Base-by-base conservation (phyloP, 192 early-diverging fungal genomes). In the Coemansia javaensis region DNA sequence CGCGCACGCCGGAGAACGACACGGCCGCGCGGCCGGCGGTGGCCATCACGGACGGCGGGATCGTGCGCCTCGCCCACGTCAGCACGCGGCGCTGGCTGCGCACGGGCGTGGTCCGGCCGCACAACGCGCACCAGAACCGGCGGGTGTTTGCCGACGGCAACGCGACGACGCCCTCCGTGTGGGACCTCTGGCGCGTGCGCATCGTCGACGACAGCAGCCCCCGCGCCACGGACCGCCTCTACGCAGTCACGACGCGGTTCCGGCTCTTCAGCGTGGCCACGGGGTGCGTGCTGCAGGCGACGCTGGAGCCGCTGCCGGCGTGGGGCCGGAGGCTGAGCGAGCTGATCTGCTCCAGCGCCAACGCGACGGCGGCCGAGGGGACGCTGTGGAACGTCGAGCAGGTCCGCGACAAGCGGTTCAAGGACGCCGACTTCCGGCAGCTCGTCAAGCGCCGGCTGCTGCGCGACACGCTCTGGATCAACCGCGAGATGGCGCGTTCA, bases 251-350 rank as follows among this genome's bases (percentile, higher is more conserved):
- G 39, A 83, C 67, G 22, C 53, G 76, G 23, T 68, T 94, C 46
- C 74, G 77, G 33, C 50, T 97, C 34, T 52, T 87, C 35, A 89
- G 85, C 59, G 58, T 69, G 44, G 40, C 78, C 6, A 85, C 93
- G 27, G 80, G 83, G 5, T 90, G 93, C 15, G 81, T 81, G 8
- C 37, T 97, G 16, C 82, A 85, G 68, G 85, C 87, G 18, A 84
- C 85, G 39, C 42, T 67, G 28, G 44, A 69, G n/a, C 31, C 56
- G 24, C 74, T 95, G 13, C 94, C 94, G 4, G 82, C 78, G 5
- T 94, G 93, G 94, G 93, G 78, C 2, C 83, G 82, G 45, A 74
- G 61, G 25, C 81, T 90, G 63, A 84, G 88, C 54, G 90, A 96
- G 53, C 77, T 96, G 22, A 90, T 93, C 66, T 93, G 94, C 12